Evolutionary conservation across 2,329 filamentous ascomycete species (phyloP), one percentile per base, ranked within the genome.

Genomic region (Fusarium palustre): DNA sequence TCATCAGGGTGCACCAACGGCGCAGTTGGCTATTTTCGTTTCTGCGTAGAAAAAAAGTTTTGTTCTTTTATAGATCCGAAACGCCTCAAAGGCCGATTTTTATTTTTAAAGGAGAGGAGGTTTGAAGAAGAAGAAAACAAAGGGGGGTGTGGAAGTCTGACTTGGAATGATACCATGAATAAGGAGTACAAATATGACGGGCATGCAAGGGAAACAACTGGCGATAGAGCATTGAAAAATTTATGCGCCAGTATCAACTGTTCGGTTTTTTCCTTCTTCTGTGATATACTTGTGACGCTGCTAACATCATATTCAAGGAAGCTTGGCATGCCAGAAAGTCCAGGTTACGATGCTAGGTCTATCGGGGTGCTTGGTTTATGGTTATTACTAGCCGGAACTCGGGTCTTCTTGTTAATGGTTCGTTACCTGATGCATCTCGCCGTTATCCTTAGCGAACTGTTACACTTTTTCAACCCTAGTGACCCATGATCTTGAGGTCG

Each of bases 111-210:
- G 30, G 52, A 36, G 34, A 34, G n/a, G 28, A 47, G 36, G 48
- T 22, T 22, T 10, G 47, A 36, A 13, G 25, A 34, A 15, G 12
- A 46, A 33, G 28, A 12, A 20, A 20, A 36, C 18, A 33, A 18
- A 63, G 28, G 34, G 20, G 20, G 48, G 22, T 57, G 55, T 53
- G 56, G 53, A 62, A 39, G 62, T 66, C 47, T 64, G 72, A 42
- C 43, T 71, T 47, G 68, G 64, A 71, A 75, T 74, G 72, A 74
- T 74, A 75, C 73, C 73, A 75, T 58, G 73, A 73, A 53, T 72
- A 36, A 71, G 72, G 68, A 72, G 72, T 64, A 69, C 59, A 65
- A 65, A 65, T 45, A 64, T 61, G 67, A 64, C 53, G 52, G 63
- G 55, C 33, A 60, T 33, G 46, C 20, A 60, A 25, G 22, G 30